These are phyloP conservation scores for Cryoendolithus antarcticus DNA, from an alignment of 2,329 filamentous ascomycete genomes.

Conservation along the genomic window DNA sequence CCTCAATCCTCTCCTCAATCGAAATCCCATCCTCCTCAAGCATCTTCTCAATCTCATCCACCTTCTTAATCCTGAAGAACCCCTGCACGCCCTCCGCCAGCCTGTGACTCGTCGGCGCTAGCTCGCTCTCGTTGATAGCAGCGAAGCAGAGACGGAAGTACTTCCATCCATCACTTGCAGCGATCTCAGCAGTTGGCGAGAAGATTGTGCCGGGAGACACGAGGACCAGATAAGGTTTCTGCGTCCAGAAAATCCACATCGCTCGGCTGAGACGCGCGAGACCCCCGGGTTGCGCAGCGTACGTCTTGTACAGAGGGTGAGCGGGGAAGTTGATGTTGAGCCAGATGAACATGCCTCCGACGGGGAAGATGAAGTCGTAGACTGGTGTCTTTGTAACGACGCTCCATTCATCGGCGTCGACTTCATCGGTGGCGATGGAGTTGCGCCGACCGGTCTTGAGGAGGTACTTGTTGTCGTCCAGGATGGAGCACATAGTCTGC, in stretches of 20 bases:
- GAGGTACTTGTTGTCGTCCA: constrained; percentile 56
- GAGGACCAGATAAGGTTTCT: constrained; percentile 57
- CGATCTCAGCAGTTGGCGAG: constrained; percentile 50
- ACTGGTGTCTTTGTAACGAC: constrained; percentile 63
- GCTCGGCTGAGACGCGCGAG: constrained; percentile 49
- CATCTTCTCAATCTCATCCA: constrained; percentile 52
- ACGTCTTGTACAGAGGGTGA: constrained; percentile 54
- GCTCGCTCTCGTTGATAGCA: constrained; percentile 59
- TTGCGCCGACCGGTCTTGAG: constrained; percentile 47
- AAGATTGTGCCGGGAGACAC: constrained; percentile 64
- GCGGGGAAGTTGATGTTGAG: constrained; percentile 56
- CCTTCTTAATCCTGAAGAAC: constrained; percentile 67
- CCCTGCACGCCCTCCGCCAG: constrained; percentile 56
- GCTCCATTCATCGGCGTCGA: constrained; percentile 51
- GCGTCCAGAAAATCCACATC: constrained; percentile 60
- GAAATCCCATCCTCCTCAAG: constrained; percentile 27
- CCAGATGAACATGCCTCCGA: constrained; percentile 91
- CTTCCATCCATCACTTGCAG: constrained; percentile 49
- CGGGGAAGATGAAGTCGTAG: constrained; percentile 66
- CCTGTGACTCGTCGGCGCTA: constrained; percentile 49
- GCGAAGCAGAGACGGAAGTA: constrained; percentile 77
- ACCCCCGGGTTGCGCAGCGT: constrained; percentile 31
- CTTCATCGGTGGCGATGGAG: constrained; percentile 18
- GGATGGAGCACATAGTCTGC: constrained; percentile 60
- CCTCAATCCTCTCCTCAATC: constrained; percentile 2